Evolutionary conservation across 768 basidiomycete genomes (phyloP).

Genomic region (Rossbeevera mucosa): DNA sequence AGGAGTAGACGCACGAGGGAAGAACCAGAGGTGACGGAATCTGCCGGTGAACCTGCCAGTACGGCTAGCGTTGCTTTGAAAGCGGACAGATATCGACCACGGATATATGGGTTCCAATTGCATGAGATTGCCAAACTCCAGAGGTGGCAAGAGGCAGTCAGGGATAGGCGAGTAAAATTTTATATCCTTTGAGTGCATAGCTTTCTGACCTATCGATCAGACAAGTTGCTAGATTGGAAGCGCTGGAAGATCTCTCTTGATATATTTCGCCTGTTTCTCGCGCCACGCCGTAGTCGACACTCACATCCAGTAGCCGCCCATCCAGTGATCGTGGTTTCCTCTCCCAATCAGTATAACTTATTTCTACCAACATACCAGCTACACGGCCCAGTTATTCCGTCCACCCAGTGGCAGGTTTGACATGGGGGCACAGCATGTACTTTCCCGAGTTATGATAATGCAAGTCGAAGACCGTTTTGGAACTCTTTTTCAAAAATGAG

Average conservation of each 20-base stretch:
- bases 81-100: constrained; percentile 87
- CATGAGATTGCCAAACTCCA: constrained; percentile 91
- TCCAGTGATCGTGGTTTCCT: background rate
- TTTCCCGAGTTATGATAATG: background rate
- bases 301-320: background rate
- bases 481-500: background rate
- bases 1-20: constrained; percentile 52
- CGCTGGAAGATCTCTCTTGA: constrained; percentile 36
- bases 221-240: constrained; percentile 50
- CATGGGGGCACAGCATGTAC: background rate
- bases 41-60: constrained; percentile 62
- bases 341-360: background rate
- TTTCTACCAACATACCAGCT: background rate
- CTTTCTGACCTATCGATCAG: constrained; percentile 22
- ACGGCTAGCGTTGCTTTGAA: constrained; percentile 83
- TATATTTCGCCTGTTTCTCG: constrained; percentile 1
- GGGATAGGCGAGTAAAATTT: constrained; percentile 65
- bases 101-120: constrained; percentile 95
- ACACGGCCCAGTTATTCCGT: background rate
- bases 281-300: constrained; percentile 6
- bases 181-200: background rate
- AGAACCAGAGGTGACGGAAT: constrained; percentile 45
- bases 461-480: background rate
- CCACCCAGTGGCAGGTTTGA: background rate
- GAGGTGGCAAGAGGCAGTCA: constrained; percentile 91